Conservation (phyloP, 352 stramenopile species). For the Elongisporangium prolatum region DNA sequence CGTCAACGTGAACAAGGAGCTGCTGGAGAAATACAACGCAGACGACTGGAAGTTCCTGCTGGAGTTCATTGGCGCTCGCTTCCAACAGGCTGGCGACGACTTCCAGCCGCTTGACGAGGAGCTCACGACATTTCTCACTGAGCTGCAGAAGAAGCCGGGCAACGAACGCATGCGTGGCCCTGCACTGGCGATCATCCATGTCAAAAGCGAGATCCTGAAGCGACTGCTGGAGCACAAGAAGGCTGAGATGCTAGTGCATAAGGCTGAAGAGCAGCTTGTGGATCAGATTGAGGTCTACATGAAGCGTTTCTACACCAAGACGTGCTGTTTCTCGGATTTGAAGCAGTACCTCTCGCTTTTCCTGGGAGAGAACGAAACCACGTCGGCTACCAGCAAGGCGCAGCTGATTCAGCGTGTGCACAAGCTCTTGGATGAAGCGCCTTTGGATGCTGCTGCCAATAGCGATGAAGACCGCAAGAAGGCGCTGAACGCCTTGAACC, state of each 20-base stretch:
- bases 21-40: slow-evolving; percentile 67
- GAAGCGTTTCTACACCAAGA: slow-evolving; percentile 70
- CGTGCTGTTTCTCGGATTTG: slow-evolving; percentile 83
- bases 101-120: slow-evolving; percentile 21
- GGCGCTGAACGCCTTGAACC: slow-evolving; percentile 42
- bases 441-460: slow-evolving; percentile 9
- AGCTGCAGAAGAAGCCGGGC: slow-evolving; percentile 34
- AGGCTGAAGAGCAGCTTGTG: slow-evolving; percentile 42
- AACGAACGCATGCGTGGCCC: slow-evolving; percentile 64
- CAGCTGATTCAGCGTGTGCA: slow-evolving; percentile 31
- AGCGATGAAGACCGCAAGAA: slow-evolving; percentile 27
- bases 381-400: slow-evolving; percentile 29
- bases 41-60: slow-evolving; percentile 84
- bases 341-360: slow-evolving; percentile 70
- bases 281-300: slow-evolving; percentile 52
- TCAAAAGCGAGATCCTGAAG: slow-evolving; percentile 42
- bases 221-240: slow-evolving; percentile 14
- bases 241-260: slow-evolving; percentile 10
- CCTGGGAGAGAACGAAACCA: slow-evolving; percentile 18
- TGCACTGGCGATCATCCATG: slow-evolving; percentile 56
- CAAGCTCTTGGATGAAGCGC: slow-evolving; percentile 26
- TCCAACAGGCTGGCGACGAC: slow-evolving; percentile 25
- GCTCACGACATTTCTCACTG: slow-evolving; percentile 31
- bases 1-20: slow-evolving; percentile 40
- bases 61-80: slow-evolving; percentile 49